Evolutionary conservation across 2,329 filamentous ascomycete species (phyloP), one percentile per base, ranked within the genome.

Genomic region (Monosporascus sp.): DNA sequence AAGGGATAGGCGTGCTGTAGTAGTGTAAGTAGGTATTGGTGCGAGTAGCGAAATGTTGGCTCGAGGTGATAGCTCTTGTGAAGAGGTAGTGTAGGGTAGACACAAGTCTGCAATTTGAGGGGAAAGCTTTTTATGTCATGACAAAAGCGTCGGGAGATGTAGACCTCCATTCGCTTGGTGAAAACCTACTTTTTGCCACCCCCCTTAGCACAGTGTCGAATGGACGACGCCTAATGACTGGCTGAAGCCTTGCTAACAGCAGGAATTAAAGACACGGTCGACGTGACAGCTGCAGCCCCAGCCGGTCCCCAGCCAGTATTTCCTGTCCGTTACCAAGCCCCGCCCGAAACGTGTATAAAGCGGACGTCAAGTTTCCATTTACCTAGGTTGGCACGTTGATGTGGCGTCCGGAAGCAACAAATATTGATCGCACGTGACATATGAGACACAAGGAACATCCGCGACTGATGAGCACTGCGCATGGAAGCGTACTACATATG

Each of bases 71-170:
- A 50, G 55, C 50, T 56, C 51, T 54, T 45, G 25, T 54, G 55
- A 54, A 22, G 25, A 27, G n/a, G 27, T 36, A 27, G 27, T 22
- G 27, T 36, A 27, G 18, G 38, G 39, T 24, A 53, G 49, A 51
- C 51, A 50, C 38, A 48, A 42, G 24, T 24, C 22, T 52, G 51
- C 49, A 51, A 41, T 50, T 38, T 49, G 44, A 49, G 46, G 45
- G 42, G 36, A 49, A 47, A 51, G 31, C 44, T 49, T 46, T 55
- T 57, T 55, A 54, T 58, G 58, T 50, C 51, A 53, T 51, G 46
- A 34, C 48, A 38, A 50, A 38, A 50, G 37, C 36, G 27, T 49
- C 51, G 37, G 51, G 47, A 52, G 41, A 55, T 47, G 52, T 38
- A 48, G 50, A 25, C 51, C 1, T 34, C 27, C 31, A 34, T 42